Base-by-base conservation (phyloP, 23 red algal genomes). In the Porphyridium purpureum region DNA sequence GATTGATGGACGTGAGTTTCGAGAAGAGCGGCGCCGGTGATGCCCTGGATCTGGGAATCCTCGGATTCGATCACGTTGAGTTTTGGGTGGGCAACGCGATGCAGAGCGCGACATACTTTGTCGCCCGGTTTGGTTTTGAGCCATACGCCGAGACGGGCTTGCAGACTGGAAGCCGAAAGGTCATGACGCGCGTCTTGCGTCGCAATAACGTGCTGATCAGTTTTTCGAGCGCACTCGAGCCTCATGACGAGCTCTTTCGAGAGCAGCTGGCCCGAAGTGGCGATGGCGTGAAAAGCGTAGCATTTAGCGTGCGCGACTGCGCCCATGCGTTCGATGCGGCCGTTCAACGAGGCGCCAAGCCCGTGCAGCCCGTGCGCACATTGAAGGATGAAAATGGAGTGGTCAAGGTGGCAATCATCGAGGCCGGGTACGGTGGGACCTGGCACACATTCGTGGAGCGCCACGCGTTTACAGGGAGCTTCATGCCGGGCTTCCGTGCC, bases 361-460 rank as follows among this genome's bases (percentile, higher is more conserved):
- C 55, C 8, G 57, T 85, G 3, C 30, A 40, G 4, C 23, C 52
- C 7, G 79, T 74, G 20, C 21, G 54, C 7, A 25, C 17, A n/a
- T 30, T 80, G 2, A 60, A 59, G 4, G 66, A 75, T 26, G 65
- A 66, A 25, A 7, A 74, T 24, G 75, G 62, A 5, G 27, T 29
- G 7, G 85, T 73, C 27, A 29, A 74, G 29, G 52, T 79, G 9
- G 90, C 90, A 4, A 98, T 62, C 29, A 66, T 98, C 9, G 52
- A 75, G 34, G 90, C 90, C 22, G 67, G 62, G 21, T 84, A 77
- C 49, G 55, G 57, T 24, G 90, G 60, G 25, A 70, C 72, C 29
- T 64, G 52, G 61, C 90, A 98, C 29, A 80, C 90, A 24, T 98
- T 98, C 55, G 79, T 98, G 26, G 57, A 98, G 55, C 54, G 90